Evolutionary conservation across 345 rosid genomes (phyloP).

Genomic region (Salix udensis): DNA sequence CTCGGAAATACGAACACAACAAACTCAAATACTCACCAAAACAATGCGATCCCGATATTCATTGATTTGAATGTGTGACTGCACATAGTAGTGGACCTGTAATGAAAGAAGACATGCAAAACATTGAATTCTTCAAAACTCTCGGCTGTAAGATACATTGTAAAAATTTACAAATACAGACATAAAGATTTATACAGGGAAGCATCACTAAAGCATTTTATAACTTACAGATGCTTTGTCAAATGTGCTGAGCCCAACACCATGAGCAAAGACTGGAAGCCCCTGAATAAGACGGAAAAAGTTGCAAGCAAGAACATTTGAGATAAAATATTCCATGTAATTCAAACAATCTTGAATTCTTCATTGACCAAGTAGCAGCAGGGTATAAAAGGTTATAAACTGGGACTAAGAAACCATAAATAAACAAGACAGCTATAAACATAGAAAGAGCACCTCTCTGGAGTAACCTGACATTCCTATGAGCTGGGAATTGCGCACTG

Average conservation of each 20-base stretch:
- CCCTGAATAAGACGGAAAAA: conserved; percentile 50
- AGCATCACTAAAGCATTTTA: not conserved
- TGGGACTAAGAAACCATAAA: not conserved
- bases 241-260: conserved; percentile 79
- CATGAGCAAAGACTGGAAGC: conserved; percentile 75
- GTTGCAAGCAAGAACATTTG: conserved; percentile 11
- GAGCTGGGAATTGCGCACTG: conserved; percentile 81
- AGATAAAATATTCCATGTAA: not conserved
- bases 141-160: not conserved
- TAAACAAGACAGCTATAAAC: not conserved
- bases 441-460: conserved; percentile 60
- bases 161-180: not conserved
- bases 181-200: not conserved
- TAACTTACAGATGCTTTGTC: conserved; percentile 90
- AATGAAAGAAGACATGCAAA: conserved; percentile 11
- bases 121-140: not conserved
- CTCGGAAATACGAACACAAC: not conserved
- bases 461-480: conserved; percentile 95
- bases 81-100: conserved; percentile 85
- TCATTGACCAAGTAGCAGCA: not conserved
- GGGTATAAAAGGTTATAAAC: not conserved
- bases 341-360: not conserved
- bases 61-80: conserved; percentile 93
- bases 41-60: conserved; percentile 83
- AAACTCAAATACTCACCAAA: conserved; percentile 54